Base-by-base conservation (phyloP, 768 basidiomycete genomes). In the Tephrocybe sp. region DNA sequence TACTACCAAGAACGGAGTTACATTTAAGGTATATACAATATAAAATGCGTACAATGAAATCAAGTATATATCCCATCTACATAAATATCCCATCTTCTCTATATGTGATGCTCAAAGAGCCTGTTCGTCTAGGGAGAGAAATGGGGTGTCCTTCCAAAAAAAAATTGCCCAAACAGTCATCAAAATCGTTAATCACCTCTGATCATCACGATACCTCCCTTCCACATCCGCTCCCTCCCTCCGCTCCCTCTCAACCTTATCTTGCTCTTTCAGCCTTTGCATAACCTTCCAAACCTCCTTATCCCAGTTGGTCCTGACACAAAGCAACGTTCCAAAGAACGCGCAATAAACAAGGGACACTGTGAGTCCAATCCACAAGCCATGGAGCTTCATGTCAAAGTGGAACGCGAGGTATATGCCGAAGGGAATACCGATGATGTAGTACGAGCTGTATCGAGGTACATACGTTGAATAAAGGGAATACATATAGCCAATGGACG, bases 321-420 rank as follows among this genome's bases (percentile, higher is more conserved):
- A 79, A 1, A 83, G 57, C 60, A 69, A 73, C 1, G 80, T 73
- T 2, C 85, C 84, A 13, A 80, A 62, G 7, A 74, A 62, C 0
- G 82, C 69, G 38, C 74, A 71, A 65, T 84, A 83, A 12, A 82
- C 65, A 42, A 91, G 70, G 1, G 87, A 82, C 4, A 79, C 61
- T 0, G 88, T 88, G 31, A 94, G 69, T 12, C 93, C 93, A 33
- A 87, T 73, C 94, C 93, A 97, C 13, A 97, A 76, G 0, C 94
- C 94, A 16, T 73, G 69, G 11, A 97, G 71, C 0, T 73, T 81
- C 64, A 79, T 73, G 30, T 71, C 64, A 10, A 61, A 63, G 43
- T 69, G 70, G 71, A 94, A 92, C 2, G 88, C 75, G 3, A 94
- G 81, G 67, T 78, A 88, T 43, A 92, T 67, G 12, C 90, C 94